These are phyloP conservation scores for Colletotrichum sp. DNA, from an alignment of 2,329 filamentous ascomycete species.

Conservation along the genomic window DNA sequence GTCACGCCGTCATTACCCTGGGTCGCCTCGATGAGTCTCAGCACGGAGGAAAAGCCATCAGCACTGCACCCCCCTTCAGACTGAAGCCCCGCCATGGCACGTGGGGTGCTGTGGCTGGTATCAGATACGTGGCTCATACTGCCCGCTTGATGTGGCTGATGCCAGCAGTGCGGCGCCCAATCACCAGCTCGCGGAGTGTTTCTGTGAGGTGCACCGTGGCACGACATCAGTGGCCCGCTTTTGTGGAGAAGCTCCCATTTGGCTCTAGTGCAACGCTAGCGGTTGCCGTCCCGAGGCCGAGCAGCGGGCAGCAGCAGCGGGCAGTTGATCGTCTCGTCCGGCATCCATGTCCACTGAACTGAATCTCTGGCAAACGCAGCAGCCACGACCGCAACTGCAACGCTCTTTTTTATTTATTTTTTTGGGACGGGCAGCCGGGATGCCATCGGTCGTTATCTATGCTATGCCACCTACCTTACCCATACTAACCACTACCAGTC, in stretches of 20 bases:
- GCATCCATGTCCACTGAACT: background rate
- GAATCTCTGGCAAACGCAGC: background rate
- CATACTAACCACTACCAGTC: background rate
- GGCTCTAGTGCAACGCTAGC: background rate
- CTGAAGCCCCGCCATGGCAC: background rate
- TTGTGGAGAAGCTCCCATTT: background rate
- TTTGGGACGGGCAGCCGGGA: background rate
- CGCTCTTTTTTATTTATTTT: background rate
- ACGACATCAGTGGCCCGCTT: conserved; percentile 8
- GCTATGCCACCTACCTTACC: background rate
- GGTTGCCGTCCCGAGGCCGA: background rate
- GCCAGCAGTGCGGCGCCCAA: background rate
- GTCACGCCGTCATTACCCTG: background rate
- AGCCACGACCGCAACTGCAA: background rate
- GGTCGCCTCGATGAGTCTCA: background rate
- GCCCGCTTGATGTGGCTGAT: background rate
- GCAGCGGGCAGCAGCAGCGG: background rate
- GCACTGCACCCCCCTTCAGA: no score
- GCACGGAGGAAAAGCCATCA: background rate
- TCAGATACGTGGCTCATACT: background rate
- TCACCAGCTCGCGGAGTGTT: background rate
- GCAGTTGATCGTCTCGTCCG: background rate
- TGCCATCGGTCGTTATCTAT: background rate
- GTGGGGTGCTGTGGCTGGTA: background rate
- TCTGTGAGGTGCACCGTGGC: background rate